phyloP scores from a whole-genome alignment of 768 basidiomycete genomes.

The Kwoniella shandongensis region DNA sequence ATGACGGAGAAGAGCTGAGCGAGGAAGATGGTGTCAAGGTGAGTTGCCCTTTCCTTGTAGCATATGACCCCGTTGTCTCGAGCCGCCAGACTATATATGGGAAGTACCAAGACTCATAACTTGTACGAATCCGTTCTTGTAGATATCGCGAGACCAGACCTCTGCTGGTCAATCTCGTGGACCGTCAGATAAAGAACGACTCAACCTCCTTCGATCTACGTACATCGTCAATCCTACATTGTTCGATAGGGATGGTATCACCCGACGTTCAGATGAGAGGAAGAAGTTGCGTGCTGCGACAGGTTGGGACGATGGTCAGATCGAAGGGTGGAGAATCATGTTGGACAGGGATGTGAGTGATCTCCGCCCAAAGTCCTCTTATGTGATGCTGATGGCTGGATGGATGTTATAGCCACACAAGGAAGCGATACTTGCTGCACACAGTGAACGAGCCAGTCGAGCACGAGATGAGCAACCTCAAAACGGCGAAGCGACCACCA shows the following conservation, averaged over 20 bases:
- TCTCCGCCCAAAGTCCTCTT: neutral
- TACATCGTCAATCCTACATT: constrained; percentile 72
- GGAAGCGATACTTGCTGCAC: constrained; percentile 39
- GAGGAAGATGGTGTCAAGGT: constrained; percentile 31
- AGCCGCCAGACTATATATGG: no score
- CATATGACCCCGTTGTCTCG: no score
- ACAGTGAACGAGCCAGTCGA: constrained; percentile 61
- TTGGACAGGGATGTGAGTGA: constrained; percentile 76
- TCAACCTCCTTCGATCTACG: constrained; percentile 51
- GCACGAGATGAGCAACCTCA: constrained; percentile 4
- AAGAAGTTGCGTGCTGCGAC: constrained; percentile 68
- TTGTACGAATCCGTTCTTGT: neutral
- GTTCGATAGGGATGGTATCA: constrained; percentile 74
- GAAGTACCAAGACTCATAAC: no score
- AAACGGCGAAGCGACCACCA: constrained; percentile 11
- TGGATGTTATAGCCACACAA: constrained; percentile 37
- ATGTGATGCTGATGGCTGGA: neutral
- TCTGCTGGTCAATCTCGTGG: constrained; percentile 4
- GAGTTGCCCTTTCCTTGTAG: no score
- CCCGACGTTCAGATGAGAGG: constrained; percentile 68
- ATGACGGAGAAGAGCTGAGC: constrained; percentile 41
- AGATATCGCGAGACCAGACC: constrained; percentile 16
- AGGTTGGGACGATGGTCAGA: constrained; percentile 71
- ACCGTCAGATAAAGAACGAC: constrained; percentile 15
- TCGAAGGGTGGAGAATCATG: constrained; percentile 91